phyloP scores from a whole-genome alignment of 805 yeast species.

The Candida xyloterini region DNA sequence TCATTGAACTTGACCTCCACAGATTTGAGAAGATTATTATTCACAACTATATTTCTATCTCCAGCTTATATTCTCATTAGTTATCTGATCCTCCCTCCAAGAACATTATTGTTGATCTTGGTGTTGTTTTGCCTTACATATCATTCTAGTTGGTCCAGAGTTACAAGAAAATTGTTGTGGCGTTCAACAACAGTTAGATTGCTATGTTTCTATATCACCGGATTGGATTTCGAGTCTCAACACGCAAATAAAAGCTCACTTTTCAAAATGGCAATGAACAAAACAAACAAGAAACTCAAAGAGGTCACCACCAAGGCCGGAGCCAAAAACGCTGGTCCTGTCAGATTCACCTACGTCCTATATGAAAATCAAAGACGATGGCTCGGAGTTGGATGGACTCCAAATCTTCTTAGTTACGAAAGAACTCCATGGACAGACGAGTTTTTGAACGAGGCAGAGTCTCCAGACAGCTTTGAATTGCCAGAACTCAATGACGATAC shows the following conservation, averaged over 20 bases:
- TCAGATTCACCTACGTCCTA: conserved; percentile 84
- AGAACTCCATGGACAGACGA: conserved; percentile 98
- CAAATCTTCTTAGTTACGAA: conserved; percentile 86
- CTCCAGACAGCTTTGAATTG: conserved; percentile 73
- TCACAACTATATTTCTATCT: conserved; percentile 81
- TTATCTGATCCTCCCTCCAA: conserved; percentile 67
- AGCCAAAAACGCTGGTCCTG: conserved; percentile 37
- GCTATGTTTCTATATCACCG: conserved; percentile 78
- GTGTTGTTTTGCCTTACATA: conserved; percentile 71
- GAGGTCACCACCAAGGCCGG: conserved; percentile 21
- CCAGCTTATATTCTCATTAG: conserved; percentile 78
- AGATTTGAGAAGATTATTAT: conserved; percentile 74
- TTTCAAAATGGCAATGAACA: conserved; percentile 54
- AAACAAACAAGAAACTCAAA: conserved; percentile 41
- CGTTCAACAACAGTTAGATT: conserved; percentile 68
- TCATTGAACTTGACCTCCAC: conserved; percentile 67
- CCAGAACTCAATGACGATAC: conserved; percentile 69
- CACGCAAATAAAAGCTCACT: conserved; percentile 35
- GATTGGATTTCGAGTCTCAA: conserved; percentile 62
- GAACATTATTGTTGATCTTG: conserved; percentile 53
- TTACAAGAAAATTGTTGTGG: conserved; percentile 84
- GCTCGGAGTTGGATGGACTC: conserved; percentile 98
- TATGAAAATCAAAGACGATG: conserved; percentile 95
- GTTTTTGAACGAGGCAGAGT: conserved; percentile 78
- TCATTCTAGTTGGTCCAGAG: conserved; percentile 82